Percentiles rank a stretch among this genome's conserved stretches.
Conservation (phyloP, 768 basidiomycete species). For the Suillus decipiens region DNA sequence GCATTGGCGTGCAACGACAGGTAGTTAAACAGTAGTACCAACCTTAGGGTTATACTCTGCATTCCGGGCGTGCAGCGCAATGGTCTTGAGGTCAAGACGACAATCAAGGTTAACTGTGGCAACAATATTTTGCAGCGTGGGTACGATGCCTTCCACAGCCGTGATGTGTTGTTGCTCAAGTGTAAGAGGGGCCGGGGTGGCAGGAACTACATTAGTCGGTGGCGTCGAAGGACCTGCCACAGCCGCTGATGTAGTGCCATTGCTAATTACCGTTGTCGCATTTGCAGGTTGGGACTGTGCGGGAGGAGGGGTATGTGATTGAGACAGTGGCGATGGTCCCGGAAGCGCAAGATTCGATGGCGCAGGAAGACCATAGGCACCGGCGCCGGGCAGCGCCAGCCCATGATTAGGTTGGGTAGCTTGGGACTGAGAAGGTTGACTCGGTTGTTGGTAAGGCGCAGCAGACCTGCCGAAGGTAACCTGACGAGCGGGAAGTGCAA, state of each 20-base stretch:
- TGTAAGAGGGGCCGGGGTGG: conserved; percentile 73
- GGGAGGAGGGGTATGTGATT: conserved; percentile 37
- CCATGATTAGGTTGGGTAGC: conserved; percentile 46
- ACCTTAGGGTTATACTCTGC: conserved; percentile 99
- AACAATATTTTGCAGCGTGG: conserved; percentile 99
- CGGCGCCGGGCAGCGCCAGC: conserved; percentile 55
- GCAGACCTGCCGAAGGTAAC: conserved; percentile 74
- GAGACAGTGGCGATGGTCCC: conserved; percentile 57
- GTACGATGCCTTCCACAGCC: conserved; percentile 96
- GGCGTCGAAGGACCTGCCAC: conserved; percentile 63
- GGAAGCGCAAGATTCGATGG: conserved; percentile 51
- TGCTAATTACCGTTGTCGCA: conserved; percentile 34
- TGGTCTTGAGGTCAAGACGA: conserved; percentile 95
- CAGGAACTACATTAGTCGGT: conserved; percentile 51
- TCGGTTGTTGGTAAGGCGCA: conserved; percentile 45
- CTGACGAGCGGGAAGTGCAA: conserved; percentile 76
- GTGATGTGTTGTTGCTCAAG: conserved; percentile 95
- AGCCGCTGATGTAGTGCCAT: conserved; percentile 38
- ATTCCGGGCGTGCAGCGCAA: conserved; percentile 95
- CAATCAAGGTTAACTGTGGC: conserved; percentile 99
- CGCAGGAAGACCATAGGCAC: conserved; percentile 45
- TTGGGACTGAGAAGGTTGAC: conserved; percentile 41
- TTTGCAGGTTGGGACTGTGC: conserved; percentile 26
- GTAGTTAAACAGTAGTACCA: conserved; percentile 48
- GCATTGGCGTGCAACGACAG: conserved; percentile 58